A percentile compares a stretch with the other conserved stretches of the same genome.
Conservation (phyloP, 345 rosid species). For the Cardamine resedifolia region DNA sequence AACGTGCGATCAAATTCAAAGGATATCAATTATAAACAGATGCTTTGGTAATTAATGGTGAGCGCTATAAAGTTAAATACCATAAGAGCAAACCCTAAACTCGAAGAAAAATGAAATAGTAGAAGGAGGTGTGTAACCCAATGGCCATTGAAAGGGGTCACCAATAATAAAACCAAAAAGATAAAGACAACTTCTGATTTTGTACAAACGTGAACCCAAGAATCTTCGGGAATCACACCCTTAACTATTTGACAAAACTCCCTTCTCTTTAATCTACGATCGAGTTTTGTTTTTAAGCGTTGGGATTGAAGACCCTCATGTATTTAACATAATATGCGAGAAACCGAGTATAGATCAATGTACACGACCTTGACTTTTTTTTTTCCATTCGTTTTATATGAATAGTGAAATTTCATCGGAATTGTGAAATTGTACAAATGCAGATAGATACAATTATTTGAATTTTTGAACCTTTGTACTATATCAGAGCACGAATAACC, state of each 20-base stretch:
- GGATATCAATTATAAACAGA: background rate
- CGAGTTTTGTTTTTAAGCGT: constrained; percentile 8
- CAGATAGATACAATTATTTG: background rate
- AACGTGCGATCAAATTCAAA: background rate
- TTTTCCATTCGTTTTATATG: background rate
- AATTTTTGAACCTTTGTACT: background rate
- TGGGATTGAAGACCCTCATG: constrained; percentile 29
- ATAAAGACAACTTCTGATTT: constrained; percentile 35
- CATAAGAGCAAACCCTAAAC: constrained; percentile 14
- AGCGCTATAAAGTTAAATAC: background rate
- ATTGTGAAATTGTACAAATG: background rate
- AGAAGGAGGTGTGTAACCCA: constrained; percentile 30
- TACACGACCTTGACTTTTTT: background rate
- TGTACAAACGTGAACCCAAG: constrained; percentile 41
- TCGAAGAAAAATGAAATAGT: constrained; percentile 12
- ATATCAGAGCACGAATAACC: background rate
- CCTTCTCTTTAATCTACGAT: constrained; percentile 17
- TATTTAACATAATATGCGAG: constrained; percentile 2
- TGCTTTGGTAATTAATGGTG: constrained; percentile 2
- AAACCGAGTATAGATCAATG: background rate
- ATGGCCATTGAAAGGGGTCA: constrained; percentile 30
- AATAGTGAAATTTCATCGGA: background rate
- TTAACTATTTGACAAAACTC: constrained; percentile 32
- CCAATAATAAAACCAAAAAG: constrained; percentile 29
- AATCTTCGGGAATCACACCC: constrained; percentile 36